These are phyloP conservation scores for Inga oerstediana DNA, from an alignment of 306 rosid species.

Conservation along the genomic window DNA sequence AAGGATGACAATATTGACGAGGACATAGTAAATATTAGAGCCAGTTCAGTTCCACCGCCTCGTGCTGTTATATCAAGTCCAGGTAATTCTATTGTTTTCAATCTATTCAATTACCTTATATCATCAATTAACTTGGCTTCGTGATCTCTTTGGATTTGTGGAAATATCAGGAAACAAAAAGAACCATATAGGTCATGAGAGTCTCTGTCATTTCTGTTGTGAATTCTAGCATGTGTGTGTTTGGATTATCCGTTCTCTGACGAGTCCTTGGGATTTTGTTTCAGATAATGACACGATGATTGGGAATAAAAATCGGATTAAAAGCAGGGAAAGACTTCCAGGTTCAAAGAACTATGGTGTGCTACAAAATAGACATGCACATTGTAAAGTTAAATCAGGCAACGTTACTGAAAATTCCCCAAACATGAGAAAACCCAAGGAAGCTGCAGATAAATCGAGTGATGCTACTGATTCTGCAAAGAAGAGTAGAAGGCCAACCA, in stretches of 20 bases:
- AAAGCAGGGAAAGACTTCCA: constrained; percentile 42
- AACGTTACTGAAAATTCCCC: constrained; percentile 39
- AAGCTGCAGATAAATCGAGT: constrained; percentile 27
- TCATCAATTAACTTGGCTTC: constrained; percentile 1
- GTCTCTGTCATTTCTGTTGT: constrained; percentile 4
- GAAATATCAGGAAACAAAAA: background rate
- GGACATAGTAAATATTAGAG: constrained; percentile 55
- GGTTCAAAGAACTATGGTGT: constrained; percentile 50
- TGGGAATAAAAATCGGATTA: constrained; percentile 59
- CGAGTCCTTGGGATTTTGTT: constrained; percentile 30
- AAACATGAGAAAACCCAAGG: constrained; percentile 45
- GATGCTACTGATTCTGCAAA: constrained; percentile 33
- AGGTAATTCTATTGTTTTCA: constrained; percentile 46
- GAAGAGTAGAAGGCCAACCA: constrained; percentile 38
- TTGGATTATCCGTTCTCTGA: background rate
- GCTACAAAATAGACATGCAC: constrained; percentile 54
- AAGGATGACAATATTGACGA: constrained; percentile 49
- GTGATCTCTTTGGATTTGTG: constrained; percentile 14
- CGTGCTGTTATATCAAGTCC: constrained; percentile 94
- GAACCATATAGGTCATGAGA: background rate
- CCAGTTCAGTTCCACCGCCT: constrained; percentile 66
- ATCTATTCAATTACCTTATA: constrained; percentile 14
- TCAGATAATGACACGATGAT: constrained; percentile 72
- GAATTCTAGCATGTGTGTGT: constrained; percentile 21
- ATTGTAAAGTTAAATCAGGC: constrained; percentile 47